Evolutionary conservation across 208 protist genomes (phyloP).

Genomic region (Porcisia hertigi): DNA sequence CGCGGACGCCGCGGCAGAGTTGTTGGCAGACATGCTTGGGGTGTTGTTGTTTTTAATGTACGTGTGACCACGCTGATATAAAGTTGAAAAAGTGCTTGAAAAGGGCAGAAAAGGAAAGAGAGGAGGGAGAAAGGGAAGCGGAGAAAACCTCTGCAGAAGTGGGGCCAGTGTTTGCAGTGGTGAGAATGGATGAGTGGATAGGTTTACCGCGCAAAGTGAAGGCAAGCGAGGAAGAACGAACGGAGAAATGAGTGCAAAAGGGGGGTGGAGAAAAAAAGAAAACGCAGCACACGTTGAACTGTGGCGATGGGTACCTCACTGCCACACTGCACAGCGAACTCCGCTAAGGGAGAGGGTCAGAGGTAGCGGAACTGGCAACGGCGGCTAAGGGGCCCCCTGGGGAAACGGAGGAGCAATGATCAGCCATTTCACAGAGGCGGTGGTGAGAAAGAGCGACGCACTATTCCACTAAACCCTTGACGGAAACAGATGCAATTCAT

Average conservation of each 20-base stretch:
- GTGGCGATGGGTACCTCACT: neutral
- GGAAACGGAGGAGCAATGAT: neutral
- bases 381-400: neutral
- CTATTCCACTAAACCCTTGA: neutral
- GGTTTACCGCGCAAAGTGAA: neutral
- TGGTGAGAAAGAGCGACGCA: neutral
- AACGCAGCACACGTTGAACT: neutral
- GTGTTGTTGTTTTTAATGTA: neutral
- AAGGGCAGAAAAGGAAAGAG: constrained; percentile 11
- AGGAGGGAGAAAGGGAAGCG: neutral
- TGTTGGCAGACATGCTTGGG: neutral
- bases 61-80: constrained; percentile 1
- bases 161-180: neutral
- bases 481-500: neutral
- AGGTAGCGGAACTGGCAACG: neutral
- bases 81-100: neutral
- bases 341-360: neutral
- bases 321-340: neutral
- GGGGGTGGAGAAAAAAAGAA: neutral
- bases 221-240: neutral
- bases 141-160: no score
- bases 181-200: neutral
- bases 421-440: neutral
- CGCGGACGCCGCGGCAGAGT: no score
- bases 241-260: neutral